Base-by-base conservation (phyloP, 208 protist species). In the Angomonas ambiguus region DNA sequence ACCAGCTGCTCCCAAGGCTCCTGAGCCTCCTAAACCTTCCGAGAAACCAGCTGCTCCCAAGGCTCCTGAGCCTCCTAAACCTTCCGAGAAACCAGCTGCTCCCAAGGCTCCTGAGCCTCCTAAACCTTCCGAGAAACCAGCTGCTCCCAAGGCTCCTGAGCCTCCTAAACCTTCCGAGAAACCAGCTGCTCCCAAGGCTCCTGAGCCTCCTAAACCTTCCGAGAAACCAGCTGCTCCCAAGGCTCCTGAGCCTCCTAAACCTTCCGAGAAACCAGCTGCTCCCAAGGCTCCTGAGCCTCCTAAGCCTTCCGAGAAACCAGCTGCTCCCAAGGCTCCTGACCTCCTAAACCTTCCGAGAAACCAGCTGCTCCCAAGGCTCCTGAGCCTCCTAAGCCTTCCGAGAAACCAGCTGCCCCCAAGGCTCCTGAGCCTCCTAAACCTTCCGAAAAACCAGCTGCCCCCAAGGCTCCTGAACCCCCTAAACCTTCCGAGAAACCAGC, bases 51-150 rank as follows among this genome's bases (percentile, higher is more conserved):
- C 5, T 28, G n/a, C 65, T 35, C 2, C 51, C 11, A 2, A 41
- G n/a, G 18, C 70, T 6, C 62, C 53, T n/a, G 20, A 53, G 6
- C 51, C 65, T 5, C 59, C 65, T 32, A 0, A 41, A 18, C 53
- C 72, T 60, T 72, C 72, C 34, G 56, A 51, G 41, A 57, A 71
- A 71, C 67, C 74, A 2, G 65, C 70, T 10, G 32, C 65, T 60
- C 62, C 74, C 20, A 63, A 33, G 55, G 53, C 68, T 5, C 59
- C 38, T 16, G 38, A n/a, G 16, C 11, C 38, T n/a, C 38, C 38
- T 16, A 45, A 45, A 16, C 11, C 38, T n/a, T 16, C 38, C 11
- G 38, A 45, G 38, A 8, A 8, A 45, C 38, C 38, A 16, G 16
- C 8, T n/a, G 38, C 38, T 16, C 38, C 38, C 16, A 16, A 45